Evolutionary conservation across 1,139 yeast genomes (phyloP).

Genomic region (Diutina scorzettiae): DNA sequence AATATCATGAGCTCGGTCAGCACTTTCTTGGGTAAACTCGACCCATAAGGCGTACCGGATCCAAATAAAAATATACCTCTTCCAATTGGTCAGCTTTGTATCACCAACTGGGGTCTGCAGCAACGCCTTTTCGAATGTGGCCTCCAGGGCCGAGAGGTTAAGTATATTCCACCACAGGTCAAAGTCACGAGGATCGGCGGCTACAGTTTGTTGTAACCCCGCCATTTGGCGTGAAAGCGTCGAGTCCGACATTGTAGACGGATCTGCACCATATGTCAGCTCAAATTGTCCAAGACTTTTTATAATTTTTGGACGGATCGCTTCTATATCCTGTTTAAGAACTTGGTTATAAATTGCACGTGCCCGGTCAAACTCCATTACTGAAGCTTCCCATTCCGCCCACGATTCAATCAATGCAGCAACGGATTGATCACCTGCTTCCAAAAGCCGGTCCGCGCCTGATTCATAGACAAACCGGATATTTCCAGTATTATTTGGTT

Average conservation of each 20-base stretch:
- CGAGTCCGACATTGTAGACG: constrained; percentile 39
- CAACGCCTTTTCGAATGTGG: constrained; percentile 32
- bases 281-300: constrained; percentile 23
- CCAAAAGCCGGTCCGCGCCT: constrained; percentile 44
- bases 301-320: constrained; percentile 56
- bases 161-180: constrained; percentile 78
- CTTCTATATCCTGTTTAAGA: constrained; percentile 23
- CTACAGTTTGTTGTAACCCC: constrained; percentile 38
- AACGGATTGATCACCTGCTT: constrained; percentile 11
- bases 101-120: constrained; percentile 21
- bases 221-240: background rate
- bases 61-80: constrained; percentile 61
- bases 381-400: constrained; percentile 64
- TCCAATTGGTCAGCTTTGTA: constrained; percentile 44
- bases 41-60: constrained; percentile 51
- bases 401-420: constrained; percentile 30
- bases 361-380: constrained; percentile 55
- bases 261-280: constrained; percentile 37
- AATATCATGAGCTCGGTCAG: constrained; percentile 34
- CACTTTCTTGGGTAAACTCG: constrained; percentile 38
- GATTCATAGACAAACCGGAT: constrained; percentile 56
- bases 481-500: constrained; percentile 15
- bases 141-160: constrained; percentile 29
- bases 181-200: constrained; percentile 42
- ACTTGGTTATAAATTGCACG: constrained; percentile 48